Evolutionary conservation across 352 stramenopile species (phyloP), one percentile per base, ranked within the genome.

Genomic region (Globisporangium ultimum): DNA sequence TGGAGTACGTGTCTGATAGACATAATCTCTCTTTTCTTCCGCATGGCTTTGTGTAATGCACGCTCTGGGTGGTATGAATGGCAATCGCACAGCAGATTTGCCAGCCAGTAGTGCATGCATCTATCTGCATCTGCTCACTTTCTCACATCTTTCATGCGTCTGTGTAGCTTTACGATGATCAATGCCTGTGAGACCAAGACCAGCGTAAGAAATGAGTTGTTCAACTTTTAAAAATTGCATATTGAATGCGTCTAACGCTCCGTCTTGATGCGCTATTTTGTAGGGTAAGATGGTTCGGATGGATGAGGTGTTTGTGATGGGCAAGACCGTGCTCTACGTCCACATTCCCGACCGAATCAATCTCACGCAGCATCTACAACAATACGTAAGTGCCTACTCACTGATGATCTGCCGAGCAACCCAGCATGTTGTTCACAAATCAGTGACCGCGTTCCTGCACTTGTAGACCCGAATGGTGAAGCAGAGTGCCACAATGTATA

Each of bases 251-350:
- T 10, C 28, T 38, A 28, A 9, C 17, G 28, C 43, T 49, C 4
- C 9, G 3, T 17, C 5, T 4, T 7, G 46, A 17, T 47, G 17
- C 18, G 40, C 34, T 21, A 10, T 43, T 8, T 11, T 42, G 18
- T 53, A 93, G 84, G 87, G 87, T 13, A 62, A 64, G 4, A 77
- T 61, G 11, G 24, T 88, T 32, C 64, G 68, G 58, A 74, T 95
- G 48, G 87, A 95, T 46, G 87, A 95, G 46, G 78, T 95, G 18
- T 95, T 94, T 34, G 83, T 95, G 54, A 95, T 95, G 84, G 87
- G 87, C 52, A 85, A 84, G 43, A 93, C 80, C 13, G 77, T 95
- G 52, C 65, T 95, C 12, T 95, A 86, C 60, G 87, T 95, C 18
- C 84, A 95, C 66, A 93, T 95, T 32, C 87, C 87, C 4, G 83